These are phyloP conservation scores for Micractinium conductrix DNA, from an alignment of 139 green algal species.

Conservation along the genomic window DNA sequence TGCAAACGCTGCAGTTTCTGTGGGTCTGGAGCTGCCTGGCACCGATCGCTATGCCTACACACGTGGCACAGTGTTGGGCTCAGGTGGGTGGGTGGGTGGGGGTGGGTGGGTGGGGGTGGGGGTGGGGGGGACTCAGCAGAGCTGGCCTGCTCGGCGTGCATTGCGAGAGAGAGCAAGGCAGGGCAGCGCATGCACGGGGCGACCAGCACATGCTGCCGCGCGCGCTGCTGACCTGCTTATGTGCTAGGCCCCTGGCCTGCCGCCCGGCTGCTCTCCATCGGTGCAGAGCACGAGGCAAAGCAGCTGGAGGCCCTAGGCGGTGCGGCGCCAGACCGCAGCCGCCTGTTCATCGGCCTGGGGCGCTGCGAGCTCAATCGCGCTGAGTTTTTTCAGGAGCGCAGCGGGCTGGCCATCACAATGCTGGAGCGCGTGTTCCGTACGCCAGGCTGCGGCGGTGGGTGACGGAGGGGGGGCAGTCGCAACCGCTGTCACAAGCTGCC, in stretches of 20 bases:
- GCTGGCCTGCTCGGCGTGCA: not conserved
- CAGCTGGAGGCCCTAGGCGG: not conserved
- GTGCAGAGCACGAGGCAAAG: constrained; percentile 19
- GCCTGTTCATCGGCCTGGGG: constrained; percentile 76
- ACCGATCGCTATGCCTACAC: constrained; percentile 6
- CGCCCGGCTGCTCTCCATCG: not conserved
- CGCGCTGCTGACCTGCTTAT: no score
- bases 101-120: not conserved
- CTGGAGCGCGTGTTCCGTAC: constrained; percentile 62
- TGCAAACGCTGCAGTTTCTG: constrained; percentile 51
- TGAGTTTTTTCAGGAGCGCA: constrained; percentile 70
- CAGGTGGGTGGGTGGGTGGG: not conserved
- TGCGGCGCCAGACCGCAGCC: constrained; percentile 11
- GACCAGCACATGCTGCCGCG: no score
- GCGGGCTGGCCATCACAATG: constrained; percentile 61
- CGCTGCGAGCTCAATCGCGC: constrained; percentile 56
- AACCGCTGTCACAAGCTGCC: no score
- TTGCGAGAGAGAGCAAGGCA: not conserved
- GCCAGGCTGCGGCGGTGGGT: constrained; percentile 56
- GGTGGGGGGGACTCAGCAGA: no score
- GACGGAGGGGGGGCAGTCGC: not conserved
- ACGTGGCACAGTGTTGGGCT: constrained; percentile 21
- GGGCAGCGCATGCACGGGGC: not conserved
- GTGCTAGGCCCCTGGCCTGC: no score
- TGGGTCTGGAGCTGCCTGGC: constrained; percentile 68